Base-by-base conservation (phyloP, 1,139 yeast genomes). In the Yamadazyma sp. region DNA sequence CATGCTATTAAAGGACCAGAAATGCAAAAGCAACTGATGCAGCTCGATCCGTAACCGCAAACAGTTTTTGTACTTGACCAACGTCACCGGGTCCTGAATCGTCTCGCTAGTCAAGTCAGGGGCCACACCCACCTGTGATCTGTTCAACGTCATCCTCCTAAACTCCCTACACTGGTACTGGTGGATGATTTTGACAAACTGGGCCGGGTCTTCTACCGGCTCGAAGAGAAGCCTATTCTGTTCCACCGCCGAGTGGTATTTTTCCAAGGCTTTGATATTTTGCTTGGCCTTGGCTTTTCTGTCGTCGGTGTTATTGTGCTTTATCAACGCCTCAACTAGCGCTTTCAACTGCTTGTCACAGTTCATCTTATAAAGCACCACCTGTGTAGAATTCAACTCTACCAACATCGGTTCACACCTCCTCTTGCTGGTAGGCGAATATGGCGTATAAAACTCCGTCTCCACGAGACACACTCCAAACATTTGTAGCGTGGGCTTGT, bases 351-450 rank as follows among this genome's bases (percentile, higher is more conserved):
- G 47, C 29, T 54, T 58, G 7, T 58, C 61, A 10, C 55, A 53
- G n/a, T 55, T 53, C 16, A 71, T 42, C 18, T 57, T 57, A 46
- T 73, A 70, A 15, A 81, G 43, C 37, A 69, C 69, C 37, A 81
- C 62, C 52, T 77, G 82, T 15, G 84, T 81, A 44, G 79, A 77
- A 56, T 79, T 77, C 39, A 81, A 58, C 45, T 75, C 81, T n/a
- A 77, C 56, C 34, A 75, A 54, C 31, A 75, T 78, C 0, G 75
- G 72, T 38, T 59, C 59, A 83, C 84, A 79, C 7, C 51, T 41
- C 22, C 67, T 41, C 18, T 51, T 53, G 20, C 44, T 49, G 47
- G 62, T 62, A 41, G 51, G 45, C 43, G 62, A 67, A 43, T 59
- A 71, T 0, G 77, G 77, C 1, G 73, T 64, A 10, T 48, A 39